Conservation (phyloP, 805 yeast species). For the Metschnikowia kunwiensis region DNA sequence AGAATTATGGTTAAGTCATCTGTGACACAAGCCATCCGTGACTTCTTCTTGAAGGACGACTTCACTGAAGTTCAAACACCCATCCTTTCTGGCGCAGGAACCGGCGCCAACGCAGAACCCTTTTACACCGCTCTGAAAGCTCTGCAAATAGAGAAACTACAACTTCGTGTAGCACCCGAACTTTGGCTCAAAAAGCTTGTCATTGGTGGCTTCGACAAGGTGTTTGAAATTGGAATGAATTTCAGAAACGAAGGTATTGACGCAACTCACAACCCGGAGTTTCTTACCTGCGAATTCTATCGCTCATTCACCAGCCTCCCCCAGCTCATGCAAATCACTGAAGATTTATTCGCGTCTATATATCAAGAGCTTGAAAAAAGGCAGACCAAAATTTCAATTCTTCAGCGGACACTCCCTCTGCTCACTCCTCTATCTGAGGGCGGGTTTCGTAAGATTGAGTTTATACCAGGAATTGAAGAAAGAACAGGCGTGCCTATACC, state of each 20-base stretch:
- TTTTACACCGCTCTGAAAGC: slow-evolving; percentile 55
- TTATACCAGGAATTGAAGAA: slow-evolving; percentile 58
- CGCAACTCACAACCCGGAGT: slow-evolving; percentile 91
- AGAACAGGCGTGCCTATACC: slow-evolving; percentile 54
- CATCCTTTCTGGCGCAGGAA: slow-evolving; percentile 63
- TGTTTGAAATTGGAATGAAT: slow-evolving; percentile 80
- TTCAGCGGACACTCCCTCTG: slow-evolving; percentile 18
- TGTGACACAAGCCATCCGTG: slow-evolving; percentile 55
- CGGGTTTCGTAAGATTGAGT: slow-evolving; percentile 49
- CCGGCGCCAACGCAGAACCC: slow-evolving; percentile 94
- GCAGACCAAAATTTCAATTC: slow-evolving; percentile 15
- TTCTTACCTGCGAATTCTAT: slow-evolving; percentile 86
- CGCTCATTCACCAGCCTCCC: slow-evolving; percentile 65
- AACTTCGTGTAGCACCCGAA: slow-evolving; percentile 90
- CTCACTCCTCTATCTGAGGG: slow-evolving; percentile 9
- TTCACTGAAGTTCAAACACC: slow-evolving; percentile 92
- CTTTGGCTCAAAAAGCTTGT: slow-evolving; percentile 85
- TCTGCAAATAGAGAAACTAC: slow-evolving; percentile 40
- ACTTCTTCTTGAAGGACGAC: slow-evolving; percentile 48
- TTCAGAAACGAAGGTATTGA: slow-evolving; percentile 95
- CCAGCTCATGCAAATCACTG: slow-evolving; percentile 64
- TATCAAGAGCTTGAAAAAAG: slow-evolving; percentile 26
- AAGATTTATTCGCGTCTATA: slow-evolving; percentile 48
- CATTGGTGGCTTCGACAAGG: slow-evolving; percentile 79
- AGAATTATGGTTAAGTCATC: slow-evolving; percentile 49